Evolutionary conservation across 139 green algal genomes (phyloP).

Genomic region (Tetradesmus obliquus): DNA sequence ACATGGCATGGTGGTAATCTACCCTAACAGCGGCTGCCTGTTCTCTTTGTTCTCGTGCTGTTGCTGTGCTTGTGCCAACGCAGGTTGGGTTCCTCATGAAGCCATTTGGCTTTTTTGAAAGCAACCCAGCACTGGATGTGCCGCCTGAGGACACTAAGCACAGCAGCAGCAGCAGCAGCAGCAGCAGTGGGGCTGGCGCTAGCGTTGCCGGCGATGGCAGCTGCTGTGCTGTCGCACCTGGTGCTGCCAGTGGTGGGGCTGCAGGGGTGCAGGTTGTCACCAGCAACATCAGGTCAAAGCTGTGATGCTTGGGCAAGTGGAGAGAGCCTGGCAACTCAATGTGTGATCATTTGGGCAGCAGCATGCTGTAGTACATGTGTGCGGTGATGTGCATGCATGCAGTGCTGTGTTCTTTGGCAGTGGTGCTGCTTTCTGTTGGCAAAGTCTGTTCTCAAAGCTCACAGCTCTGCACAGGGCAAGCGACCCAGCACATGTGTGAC

Average conservation of each 20-base stretch:
- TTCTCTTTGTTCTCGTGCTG: neutral
- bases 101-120: conserved; percentile 73
- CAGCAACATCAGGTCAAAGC: conserved; percentile 20
- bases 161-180: neutral
- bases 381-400: too few relatives aligned
- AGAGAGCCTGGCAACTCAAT: neutral
- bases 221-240: neutral
- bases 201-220: neutral
- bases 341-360: too few relatives aligned
- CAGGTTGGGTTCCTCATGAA: conserved; percentile 31
- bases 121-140: conserved; percentile 75
- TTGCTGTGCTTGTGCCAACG: neutral
- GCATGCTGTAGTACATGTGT: too few relatives aligned
- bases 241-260: neutral
- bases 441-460: too few relatives aligned
- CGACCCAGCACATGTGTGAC: too few relatives aligned
- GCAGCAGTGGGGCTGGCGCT: neutral
- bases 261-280: neutral
- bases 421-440: too few relatives aligned
- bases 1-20: too few relatives aligned
- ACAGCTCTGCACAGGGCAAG: too few relatives aligned
- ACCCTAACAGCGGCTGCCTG: too few relatives aligned
- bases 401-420: too few relatives aligned
- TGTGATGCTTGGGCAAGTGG: neutral
- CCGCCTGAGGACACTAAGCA: conserved; percentile 4